Base-by-base conservation (phyloP, 2,329 filamentous ascomycete species). In the Eutypa lata region DNA sequence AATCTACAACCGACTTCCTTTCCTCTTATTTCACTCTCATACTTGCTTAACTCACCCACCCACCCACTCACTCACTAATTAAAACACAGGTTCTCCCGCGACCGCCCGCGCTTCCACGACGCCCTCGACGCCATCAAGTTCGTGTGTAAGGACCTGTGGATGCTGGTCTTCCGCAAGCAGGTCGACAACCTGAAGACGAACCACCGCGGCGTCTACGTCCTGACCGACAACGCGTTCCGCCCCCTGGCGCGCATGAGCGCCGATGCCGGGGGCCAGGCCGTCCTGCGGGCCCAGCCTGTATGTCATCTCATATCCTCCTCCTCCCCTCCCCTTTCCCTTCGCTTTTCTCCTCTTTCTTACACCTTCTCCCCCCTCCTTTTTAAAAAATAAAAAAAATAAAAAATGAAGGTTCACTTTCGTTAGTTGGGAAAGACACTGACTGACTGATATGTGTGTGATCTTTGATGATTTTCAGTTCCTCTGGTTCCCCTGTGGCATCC, bases 171-270 rank as follows among this genome's bases (percentile, higher is more conserved):
- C 72, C 83, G 90, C 68, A 99, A 99, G 74, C 95, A 97, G 71
- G 90, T 99, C 66, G 94, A 99, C 73, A 99, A 99, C 69, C 80
- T 99, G 46, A 99, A 99, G 75, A 99, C 94, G 8, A 99, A 99
- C 68, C 94, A 99, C 70, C 80, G 94, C 63, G 94, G 94, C 48
- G 91, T 97, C 61, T 99, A 97, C 71, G 94, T 99, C 43, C 77
- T 99, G 49, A 97, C 93, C 14, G 94, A 99, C 73, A 91, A 91
- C 68, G 78, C 87, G 10, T 99, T 99, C 75, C 87, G 90, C 47
- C 92, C 93, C 0, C 87, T 99, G 61, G 82, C 86, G 35, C 83
- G 91, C 47, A 97, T 97, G 92, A 93, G 89, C 65, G 89, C 91
- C 59, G 88, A 93, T 62, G 78, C 84, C 18, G 83, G 87, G 40